Evolutionary conservation across 495 filamentous ascomycete genomes (phyloP), one percentile per base, ranked within the genome.

Genomic region (Geoglossum glabrum): DNA sequence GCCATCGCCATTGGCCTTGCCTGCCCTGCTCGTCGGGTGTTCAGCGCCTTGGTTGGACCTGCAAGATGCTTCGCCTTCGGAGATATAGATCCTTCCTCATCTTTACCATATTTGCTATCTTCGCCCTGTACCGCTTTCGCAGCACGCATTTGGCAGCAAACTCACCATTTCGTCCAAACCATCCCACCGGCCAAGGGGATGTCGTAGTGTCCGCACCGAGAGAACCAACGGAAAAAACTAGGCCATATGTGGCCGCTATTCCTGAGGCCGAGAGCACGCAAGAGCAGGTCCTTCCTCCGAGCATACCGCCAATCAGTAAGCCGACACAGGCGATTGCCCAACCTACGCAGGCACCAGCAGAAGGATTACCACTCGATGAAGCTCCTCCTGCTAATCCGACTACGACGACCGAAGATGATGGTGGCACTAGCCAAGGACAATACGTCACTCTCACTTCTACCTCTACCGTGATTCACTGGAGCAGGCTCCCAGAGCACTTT

Each of bases 61-160:
- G 30, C 30, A 51, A 59, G 52, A 90, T 92, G 87, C 71, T 86
- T 58, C 83, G 86, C 40, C 68, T 85, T 61, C 82, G 87, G 55
- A 76, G 86, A 69, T 90, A 87, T 64, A 81, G 87, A 56, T 73
- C 83, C 51, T 83, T 86, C 60, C 65, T 89, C 51, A 69, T 85
- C 62, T 83, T 86, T 65, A 80, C 86, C 50, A 74, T 79, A 54
- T 67, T 86, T 51, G 68, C 82, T 54, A 68, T 83, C 30, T 69
- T 88, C 46, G 70, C 80, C 17, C 68, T 90, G 23, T 76, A 86
- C 62, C 79, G 86, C 65, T 82, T 86, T 55, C 72, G 57, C 23
- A 61, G 57, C 15, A 46, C 66, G 57, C 66, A 65, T 15, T 52
- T 23, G 49, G 17, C 15, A 3, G 7, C 49, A 9, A 26, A 52